Base-by-base conservation (phyloP, 2,329 filamentous ascomycete genomes). In the Apiospora saccharicola region DNA sequence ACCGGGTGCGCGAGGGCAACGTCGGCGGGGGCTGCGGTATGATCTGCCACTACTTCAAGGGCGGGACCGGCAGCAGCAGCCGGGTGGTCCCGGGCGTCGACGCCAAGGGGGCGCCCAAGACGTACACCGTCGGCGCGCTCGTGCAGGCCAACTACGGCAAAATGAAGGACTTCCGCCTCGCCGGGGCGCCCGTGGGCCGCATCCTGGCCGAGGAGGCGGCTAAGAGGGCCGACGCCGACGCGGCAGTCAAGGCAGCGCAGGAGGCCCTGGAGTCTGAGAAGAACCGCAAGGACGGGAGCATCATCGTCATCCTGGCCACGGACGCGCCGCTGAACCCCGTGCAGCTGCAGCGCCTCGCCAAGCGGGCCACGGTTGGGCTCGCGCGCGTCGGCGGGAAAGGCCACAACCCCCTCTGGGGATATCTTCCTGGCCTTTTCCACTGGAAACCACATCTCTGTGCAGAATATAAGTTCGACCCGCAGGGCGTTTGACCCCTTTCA, bases 391-490 rank as follows among this genome's bases (percentile, higher is more conserved):
- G 90, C 2, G 89, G 90, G 1, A 88, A 89, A 73, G 90, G 90
- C 0, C 84, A 86, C 61, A 92, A 92, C 74, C 85, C 85, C 85
- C 14, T 92, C 89, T 0, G 91, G 91, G 0, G 91, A 93, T 73
- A 89, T 93, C 72, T 92, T 92, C 77, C 82, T 93, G 2, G 90
- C 91, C 4, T 89, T 93, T 73, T 92, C 90, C 10, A 93, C 90
- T 0, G 90, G 84, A 7, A 89, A 87, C 72, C 82, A 84, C 61
- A 81, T 90, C 1, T 81, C 82, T 2, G 83, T 86, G 49, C 85
- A 87, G 75, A 82, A 80, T 5, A 75, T 81, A n/a, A 77, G 73
- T 3, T 78, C 74, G 74, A 75, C 74, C 30, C 71, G 74, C 34
- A 80, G 76, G 5, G 82, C 82, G 0, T 80, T 85, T 5, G 83